phyloP scores from a whole-genome alignment of 139 green algal species.

The Chlorella vulgaris region DNA sequence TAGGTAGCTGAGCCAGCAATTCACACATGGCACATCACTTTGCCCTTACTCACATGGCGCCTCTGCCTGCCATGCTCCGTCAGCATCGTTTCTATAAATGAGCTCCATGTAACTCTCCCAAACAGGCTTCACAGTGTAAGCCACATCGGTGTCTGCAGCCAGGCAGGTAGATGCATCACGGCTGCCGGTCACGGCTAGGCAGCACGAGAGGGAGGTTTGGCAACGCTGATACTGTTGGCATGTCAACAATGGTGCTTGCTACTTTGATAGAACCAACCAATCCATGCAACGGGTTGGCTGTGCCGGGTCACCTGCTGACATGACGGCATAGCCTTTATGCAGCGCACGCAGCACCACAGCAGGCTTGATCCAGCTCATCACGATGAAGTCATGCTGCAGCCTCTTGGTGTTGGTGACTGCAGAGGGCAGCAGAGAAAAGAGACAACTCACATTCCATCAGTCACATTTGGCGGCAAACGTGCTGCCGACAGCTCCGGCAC shows the following conservation, averaged over 20 bases:
- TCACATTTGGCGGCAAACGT: too few relatives aligned
- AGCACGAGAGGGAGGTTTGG: too few relatives aligned
- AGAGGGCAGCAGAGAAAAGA: too few relatives aligned
- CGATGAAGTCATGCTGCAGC: constrained; percentile 1
- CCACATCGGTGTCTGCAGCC: neutral
- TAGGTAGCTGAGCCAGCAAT: too few relatives aligned
- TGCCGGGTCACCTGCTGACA: constrained; percentile 1
- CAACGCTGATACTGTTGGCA: too few relatives aligned
- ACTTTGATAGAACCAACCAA: too few relatives aligned
- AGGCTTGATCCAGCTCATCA: constrained; percentile 18
- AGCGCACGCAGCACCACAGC: constrained; percentile 1
- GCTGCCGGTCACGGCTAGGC: neutral
- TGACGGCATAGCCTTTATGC: neutral
- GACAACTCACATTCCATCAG: too few relatives aligned
- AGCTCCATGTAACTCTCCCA: constrained; percentile 17
- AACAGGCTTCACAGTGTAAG: constrained; percentile 4
- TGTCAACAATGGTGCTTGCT: too few relatives aligned
- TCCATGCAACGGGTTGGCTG: too few relatives aligned
- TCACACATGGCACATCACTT: neutral
- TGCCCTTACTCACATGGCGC: neutral
- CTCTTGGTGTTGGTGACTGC: neutral
- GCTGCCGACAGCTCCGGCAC: too few relatives aligned
- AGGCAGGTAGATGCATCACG: neutral
- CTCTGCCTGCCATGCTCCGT: constrained; percentile 20
- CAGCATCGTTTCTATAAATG: neutral